Percentiles rank a stretch among this genome's conserved stretches.
Conservation (phyloP, 2,329 filamentous ascomycete species). For the Trichoderma gracile region DNA sequence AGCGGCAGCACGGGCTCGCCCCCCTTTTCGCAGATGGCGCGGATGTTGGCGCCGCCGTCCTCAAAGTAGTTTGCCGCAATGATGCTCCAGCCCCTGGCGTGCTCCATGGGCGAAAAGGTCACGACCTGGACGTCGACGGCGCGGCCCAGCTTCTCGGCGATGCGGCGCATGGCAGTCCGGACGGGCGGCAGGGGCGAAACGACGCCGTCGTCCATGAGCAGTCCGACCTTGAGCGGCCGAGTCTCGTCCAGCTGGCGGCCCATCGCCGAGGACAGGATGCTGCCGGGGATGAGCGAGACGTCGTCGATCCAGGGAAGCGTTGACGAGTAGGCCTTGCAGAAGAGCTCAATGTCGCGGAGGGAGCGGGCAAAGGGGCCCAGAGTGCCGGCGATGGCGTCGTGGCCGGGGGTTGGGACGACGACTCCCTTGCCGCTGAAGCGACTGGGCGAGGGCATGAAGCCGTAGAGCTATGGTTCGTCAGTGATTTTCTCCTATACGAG, state of each 20-base stretch:
- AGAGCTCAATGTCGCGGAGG: slow-evolving; percentile 21
- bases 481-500: too few species aligned
- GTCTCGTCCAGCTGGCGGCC: slow-evolving; percentile 17
- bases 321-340: slow-evolving; percentile 49
- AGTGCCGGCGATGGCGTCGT: slow-evolving; percentile 88
- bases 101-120: slow-evolving; percentile 8
- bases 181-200: slow-evolving; percentile 77
- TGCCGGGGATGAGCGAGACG: slow-evolving; percentile 80
- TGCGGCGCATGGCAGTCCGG: slow-evolving; percentile 89
- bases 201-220: slow-evolving; percentile 88
- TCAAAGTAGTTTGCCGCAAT: slow-evolving; percentile 98
- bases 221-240: slow-evolving; percentile 85
- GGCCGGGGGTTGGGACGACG: slow-evolving; percentile 83
- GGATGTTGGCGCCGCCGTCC: slow-evolving; percentile 71
- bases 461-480: slow-evolving; percentile 14
- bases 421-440: slow-evolving; percentile 89
- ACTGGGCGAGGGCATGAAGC: slow-evolving; percentile 64
- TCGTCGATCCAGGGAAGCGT: slow-evolving; percentile 75
- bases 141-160: slow-evolving; percentile 91
- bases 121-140: slow-evolving; percentile 90
- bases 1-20: slow-evolving; percentile 64
- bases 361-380: slow-evolving; percentile 45
- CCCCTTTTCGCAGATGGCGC: slow-evolving; percentile 72
- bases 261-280: slow-evolving; percentile 10
- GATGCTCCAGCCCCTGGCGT: slow-evolving; percentile 81